Conservation (phyloP, 2,329 filamentous ascomycete genomes). For the Fusarium sp. region DNA sequence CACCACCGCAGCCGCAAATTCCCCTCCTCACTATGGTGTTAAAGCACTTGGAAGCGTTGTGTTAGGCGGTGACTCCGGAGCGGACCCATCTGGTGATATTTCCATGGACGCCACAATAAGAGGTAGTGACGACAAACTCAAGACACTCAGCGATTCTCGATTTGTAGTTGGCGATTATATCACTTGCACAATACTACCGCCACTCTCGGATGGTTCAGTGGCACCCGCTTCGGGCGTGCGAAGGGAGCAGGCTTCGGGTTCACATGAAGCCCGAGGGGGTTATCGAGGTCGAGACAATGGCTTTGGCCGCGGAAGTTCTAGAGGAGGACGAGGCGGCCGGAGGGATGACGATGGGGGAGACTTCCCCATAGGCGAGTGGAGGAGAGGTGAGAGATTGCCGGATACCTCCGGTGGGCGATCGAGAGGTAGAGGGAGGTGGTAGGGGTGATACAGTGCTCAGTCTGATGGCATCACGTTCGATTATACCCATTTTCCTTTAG, state of each 20-base stretch:
- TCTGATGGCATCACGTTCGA: conserved; percentile 26
- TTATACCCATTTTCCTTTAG: conserved; percentile 45
- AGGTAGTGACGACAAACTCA: conserved; percentile 70
- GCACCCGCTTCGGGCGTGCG: conserved; percentile 65
- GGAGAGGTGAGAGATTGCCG: conserved; percentile 71
- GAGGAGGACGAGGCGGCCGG: conserved; percentile 52
- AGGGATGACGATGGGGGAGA: conserved; percentile 52
- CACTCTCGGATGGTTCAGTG: conserved; percentile 78
- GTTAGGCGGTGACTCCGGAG: conserved; percentile 68
- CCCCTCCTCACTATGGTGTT: conserved; percentile 70
- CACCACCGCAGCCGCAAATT: conserved; percentile 41
- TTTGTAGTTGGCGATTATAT: conserved; percentile 94
- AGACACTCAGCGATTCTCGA: conserved; percentile 78
- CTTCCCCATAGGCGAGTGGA: conserved; percentile 70
- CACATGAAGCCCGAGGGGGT: conserved; percentile 39
- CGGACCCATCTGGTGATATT: conserved; percentile 54
- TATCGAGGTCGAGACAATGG: conserved; percentile 44
- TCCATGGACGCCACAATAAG: conserved; percentile 47
- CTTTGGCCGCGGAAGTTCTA: conserved; percentile 50
- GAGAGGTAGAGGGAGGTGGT: conserved; percentile 48
- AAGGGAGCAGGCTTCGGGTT: conserved; percentile 38
- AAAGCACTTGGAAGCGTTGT: conserved; percentile 88
- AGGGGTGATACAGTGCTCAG: conserved; percentile 3
- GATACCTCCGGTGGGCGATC: conserved; percentile 55
- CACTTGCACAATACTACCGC: conserved; percentile 82